phyloP scores from a whole-genome alignment of 495 filamentous ascomycete genomes.

The Hyaloscypha variabilis region DNA sequence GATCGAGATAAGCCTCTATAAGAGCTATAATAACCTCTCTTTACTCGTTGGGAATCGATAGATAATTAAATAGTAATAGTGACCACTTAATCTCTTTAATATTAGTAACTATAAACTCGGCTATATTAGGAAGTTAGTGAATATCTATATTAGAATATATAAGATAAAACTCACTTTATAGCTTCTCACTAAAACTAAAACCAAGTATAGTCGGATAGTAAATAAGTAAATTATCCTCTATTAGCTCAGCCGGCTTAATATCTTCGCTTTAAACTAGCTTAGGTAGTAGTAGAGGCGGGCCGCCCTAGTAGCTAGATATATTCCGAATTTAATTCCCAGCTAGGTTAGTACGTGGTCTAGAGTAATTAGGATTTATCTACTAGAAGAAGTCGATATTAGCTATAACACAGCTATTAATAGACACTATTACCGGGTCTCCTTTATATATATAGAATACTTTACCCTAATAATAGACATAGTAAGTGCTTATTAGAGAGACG shows the following conservation, averaged over 20 bases:
- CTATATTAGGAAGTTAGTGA: constrained; percentile 22
- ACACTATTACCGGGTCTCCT: constrained; percentile 7
- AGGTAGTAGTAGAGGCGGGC: neutral
- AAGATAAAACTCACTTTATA: constrained; percentile 8
- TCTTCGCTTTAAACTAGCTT: neutral
- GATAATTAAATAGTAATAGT: constrained; percentile 27
- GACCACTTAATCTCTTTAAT: constrained; percentile 29
- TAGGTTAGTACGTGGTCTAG: neutral
- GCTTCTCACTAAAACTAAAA: constrained; percentile 22
- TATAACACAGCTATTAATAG: constrained; percentile 25
- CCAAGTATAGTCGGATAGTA: constrained; percentile 21
- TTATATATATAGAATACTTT: constrained; percentile 19
- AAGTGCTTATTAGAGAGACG: neutral
- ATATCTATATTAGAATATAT: neutral
- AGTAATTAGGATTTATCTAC: constrained; percentile 29
- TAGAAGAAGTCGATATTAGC: constrained; percentile 27
- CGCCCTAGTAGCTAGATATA: neutral
- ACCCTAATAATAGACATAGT: neutral
- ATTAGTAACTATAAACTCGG: constrained; percentile 31
- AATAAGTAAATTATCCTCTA: constrained; percentile 21
- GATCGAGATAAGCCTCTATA: constrained; percentile 23
- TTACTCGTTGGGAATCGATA: constrained; percentile 29
- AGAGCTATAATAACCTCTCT: constrained; percentile 33
- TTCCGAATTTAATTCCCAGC: neutral
- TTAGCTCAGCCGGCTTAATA: constrained; percentile 6